These are phyloP conservation scores for Aspergillus wentii DNA, from an alignment of 495 filamentous ascomycete species.

Conservation along the genomic window DNA sequence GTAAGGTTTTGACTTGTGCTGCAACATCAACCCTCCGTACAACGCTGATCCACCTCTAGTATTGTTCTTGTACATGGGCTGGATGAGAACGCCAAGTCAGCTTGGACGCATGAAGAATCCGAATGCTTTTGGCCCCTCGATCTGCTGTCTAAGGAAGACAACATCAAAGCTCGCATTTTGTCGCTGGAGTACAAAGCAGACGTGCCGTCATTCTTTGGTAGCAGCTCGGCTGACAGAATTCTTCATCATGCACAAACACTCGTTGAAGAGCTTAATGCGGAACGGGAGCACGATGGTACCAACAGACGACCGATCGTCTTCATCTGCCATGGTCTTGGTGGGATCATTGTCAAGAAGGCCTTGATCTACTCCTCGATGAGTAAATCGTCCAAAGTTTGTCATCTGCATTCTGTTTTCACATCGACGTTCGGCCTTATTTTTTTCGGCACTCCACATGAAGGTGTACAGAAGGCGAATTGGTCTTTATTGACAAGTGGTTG, in stretches of 20 bases:
- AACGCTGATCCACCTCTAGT: conserved; percentile 8
- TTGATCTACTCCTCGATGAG: neutral
- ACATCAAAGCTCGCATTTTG: conserved; percentile 14
- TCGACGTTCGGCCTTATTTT: conserved; percentile 26
- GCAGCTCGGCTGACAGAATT: conserved; percentile 7
- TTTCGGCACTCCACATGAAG: conserved; percentile 26
- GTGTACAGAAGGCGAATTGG: neutral
- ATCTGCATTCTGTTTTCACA: conserved; percentile 18
- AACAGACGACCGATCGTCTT: conserved; percentile 18
- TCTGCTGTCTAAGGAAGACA: conserved; percentile 7
- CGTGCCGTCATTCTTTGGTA: conserved; percentile 4
- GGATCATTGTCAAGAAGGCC: conserved; percentile 36
- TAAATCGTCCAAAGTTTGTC: neutral
- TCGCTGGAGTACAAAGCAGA: conserved; percentile 16
- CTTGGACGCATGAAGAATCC: conserved; percentile 15
- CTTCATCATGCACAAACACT: conserved; percentile 15
- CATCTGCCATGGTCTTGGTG: conserved; percentile 49
- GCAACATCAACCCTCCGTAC: neutral
- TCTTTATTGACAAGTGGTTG: conserved; percentile 6
- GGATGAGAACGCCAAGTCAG: conserved; percentile 19
- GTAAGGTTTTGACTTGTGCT: neutral
- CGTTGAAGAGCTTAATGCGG: conserved; percentile 4
- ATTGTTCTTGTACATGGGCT: conserved; percentile 36
- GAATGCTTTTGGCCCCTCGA: conserved; percentile 10
- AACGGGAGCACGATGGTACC: neutral